A percentile compares a stretch with the other conserved stretches of the same genome.
phyloP scores from a whole-genome alignment of 495 filamentous ascomycete genomes.

The Aspergillus steynii region DNA sequence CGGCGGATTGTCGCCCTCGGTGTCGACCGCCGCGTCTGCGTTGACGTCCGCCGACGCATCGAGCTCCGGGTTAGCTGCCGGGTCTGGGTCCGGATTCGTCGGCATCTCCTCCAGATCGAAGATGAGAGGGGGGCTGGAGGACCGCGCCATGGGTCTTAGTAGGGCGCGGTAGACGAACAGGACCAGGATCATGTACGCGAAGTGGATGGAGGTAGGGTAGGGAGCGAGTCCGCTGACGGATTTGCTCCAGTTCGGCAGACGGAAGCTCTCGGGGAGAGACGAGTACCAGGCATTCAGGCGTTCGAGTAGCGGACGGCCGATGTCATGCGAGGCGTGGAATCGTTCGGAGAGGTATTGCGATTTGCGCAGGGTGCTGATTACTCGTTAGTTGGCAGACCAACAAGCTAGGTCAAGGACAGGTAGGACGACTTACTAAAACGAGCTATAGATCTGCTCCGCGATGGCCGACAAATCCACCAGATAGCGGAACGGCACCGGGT shows the following conservation, averaged over 20 bases:
- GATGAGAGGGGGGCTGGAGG: conserved; percentile 34
- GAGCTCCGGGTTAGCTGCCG: neutral
- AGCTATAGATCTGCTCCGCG: conserved; percentile 34
- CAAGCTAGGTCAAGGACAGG: neutral
- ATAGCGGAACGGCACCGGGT: conserved; percentile 28
- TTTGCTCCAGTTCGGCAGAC: conserved; percentile 35
- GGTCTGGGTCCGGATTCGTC: conserved; percentile 16
- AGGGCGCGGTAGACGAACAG: conserved; percentile 40
- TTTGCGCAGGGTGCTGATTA: conserved; percentile 30
- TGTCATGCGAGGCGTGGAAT: conserved; percentile 30
- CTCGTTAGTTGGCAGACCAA: neutral
- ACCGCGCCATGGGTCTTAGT: conserved; percentile 37
- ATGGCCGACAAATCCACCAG: conserved; percentile 30
- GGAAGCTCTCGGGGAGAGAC: conserved; percentile 28
- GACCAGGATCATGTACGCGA: conserved; percentile 37
- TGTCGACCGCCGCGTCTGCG: neutral
- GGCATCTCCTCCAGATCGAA: conserved; percentile 34
- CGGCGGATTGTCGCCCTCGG: conserved; percentile 17
- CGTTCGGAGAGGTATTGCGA: conserved; percentile 33
- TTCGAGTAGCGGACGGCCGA: conserved; percentile 27
- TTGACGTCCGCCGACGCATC: conserved; percentile 9
- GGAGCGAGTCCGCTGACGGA: conserved; percentile 30
- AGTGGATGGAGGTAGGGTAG: conserved; percentile 34
- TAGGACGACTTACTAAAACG: conserved; percentile 32
- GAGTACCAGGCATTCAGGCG: conserved; percentile 36